These are phyloP conservation scores for Cryptococcus depauperatus DNA, from an alignment of 1,284 basidiomycete genomes.

Conservation along the genomic window DNA sequence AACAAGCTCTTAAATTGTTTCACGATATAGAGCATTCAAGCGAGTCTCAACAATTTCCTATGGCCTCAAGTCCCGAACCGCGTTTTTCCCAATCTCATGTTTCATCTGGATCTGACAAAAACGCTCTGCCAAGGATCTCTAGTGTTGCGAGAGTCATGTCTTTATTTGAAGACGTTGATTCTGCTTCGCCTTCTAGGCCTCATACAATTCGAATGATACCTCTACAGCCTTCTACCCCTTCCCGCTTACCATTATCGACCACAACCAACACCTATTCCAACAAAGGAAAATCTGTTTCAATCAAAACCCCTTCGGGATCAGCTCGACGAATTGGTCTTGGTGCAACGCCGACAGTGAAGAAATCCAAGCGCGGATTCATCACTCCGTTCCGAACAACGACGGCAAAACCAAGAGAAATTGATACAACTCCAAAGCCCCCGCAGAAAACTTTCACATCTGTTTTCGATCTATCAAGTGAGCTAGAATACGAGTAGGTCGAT, in stretches of 20 bases:
- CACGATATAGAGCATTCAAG: neutral
- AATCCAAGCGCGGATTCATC: constrained; percentile 24
- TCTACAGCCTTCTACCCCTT: constrained; percentile 11
- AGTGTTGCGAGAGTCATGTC: constrained; percentile 6
- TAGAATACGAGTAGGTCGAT: neutral
- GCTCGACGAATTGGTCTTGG: constrained; percentile 37
- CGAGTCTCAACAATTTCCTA: neutral
- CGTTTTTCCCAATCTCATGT: constrained; percentile 2
- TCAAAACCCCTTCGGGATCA: constrained; percentile 24
- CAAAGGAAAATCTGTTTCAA: constrained; percentile 17
- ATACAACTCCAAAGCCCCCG: neutral
- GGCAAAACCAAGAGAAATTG: neutral
- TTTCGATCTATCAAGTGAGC: constrained; percentile 39
- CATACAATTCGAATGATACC: neutral
- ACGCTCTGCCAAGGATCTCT: neutral
- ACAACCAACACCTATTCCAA: constrained; percentile 25
- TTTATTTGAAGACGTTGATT: constrained; percentile 1
- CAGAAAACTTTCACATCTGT: constrained; percentile 25
- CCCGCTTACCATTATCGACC: constrained; percentile 21
- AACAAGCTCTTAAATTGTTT: neutral
- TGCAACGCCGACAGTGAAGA: constrained; percentile 19
- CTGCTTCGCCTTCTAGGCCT: neutral
- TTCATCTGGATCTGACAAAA: constrained; percentile 13
- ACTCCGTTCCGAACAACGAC: constrained; percentile 38
- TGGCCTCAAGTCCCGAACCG: neutral